Evolutionary conservation across 225 moss, liverwort and hornwort species (phyloP), one percentile per base, ranked within the genome.

Genomic region (Neckera pumila): DNA sequence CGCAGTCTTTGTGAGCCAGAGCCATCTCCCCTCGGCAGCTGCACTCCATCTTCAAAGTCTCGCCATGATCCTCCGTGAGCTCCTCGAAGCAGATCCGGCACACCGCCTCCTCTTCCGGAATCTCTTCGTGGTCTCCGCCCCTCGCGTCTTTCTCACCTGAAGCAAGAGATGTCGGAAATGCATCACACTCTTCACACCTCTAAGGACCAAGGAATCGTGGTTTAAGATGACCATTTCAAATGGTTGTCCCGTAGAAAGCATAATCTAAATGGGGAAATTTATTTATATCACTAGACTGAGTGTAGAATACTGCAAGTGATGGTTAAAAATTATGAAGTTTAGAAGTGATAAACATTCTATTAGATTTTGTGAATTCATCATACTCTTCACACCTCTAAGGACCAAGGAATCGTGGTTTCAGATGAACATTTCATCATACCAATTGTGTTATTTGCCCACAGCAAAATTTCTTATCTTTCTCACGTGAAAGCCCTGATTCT

Each of bases 31-130:
- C 94, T 2, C 87, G 85, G 51, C 94, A 94, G 38, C 91, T 92
- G 59, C 94, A 94, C 85, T 94, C 94, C 94, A 92, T 94, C 89
- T 92, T 94, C 61, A 94, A 83, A 10, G 94, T 94, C 85, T 94
- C 92, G 1, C 92, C 94, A 26, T 91, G 91, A 56, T 90, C 90
- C 79, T 92, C 94, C 40, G 89, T 85, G 3, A 94, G 91, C 85
- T 88, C 94, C 27, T 91, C 94, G 11, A 94, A 90, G 73, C 94
- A 94, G 17, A 94, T 94, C 86, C 94, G 93, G 86, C 94, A 94
- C 81, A 94, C 84, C 18, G 94, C 93, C 80, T 94, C 94, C 82
- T 93, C 94, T 36, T 93, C 93, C 1, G 94, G 91, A 66, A 94
- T 94, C 86, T 92, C 94, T 25, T 94, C 93, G 47, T 90, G 81